Evolutionary conservation across 2,329 filamentous ascomycete species (phyloP), one percentile per base, ranked within the genome.

Genomic region (Zopfia rhizophila): DNA sequence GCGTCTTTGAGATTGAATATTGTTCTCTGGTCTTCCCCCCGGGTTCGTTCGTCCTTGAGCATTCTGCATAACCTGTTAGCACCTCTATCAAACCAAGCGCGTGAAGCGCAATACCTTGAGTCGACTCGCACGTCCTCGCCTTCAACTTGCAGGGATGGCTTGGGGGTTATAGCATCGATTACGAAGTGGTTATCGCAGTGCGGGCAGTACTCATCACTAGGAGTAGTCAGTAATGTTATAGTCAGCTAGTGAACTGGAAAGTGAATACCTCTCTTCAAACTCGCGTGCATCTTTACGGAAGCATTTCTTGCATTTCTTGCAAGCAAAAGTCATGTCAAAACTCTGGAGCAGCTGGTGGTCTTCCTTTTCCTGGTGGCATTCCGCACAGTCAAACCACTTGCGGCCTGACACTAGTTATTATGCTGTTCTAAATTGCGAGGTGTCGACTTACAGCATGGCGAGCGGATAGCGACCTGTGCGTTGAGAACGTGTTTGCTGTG

Each of bases 131-230:
- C 86, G 75, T 99, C 95, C 53, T 95, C 93, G 51, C 93, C 90
- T 77, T 99, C 94, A 38, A 99, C 83, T 57, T 92, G 85, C 38
- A 99, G 76, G 24, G 88, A 83, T 7, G 92, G 83, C 74, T 95
- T 89, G 16, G 94, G 90, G 4, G 88, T 90, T 60, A 88, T 75
- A 38, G 94, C 95, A 4, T 97, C 92, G 55, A 99, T 80, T 27
- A 99, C 89, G 68, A 92, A 99, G 75, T 99, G 95, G 77, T 99
- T 99, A 71, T 99, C 94, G 79, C 94, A 99, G 77, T 97, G 90
- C 16, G 94, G 95, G 79, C 94, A 99, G 81, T 96, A 99, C 73
- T 99, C 95, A 77, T 99, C 94, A 70, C 90, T 84, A 30, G 6
- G 3, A 11, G 13, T 13, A n/a, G 24, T 45, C 25, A 51, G 30